A percentile compares a stretch with the other conserved stretches of the same genome.
Conservation (phyloP, 768 basidiomycete genomes). For the Lactarius tabidus region DNA sequence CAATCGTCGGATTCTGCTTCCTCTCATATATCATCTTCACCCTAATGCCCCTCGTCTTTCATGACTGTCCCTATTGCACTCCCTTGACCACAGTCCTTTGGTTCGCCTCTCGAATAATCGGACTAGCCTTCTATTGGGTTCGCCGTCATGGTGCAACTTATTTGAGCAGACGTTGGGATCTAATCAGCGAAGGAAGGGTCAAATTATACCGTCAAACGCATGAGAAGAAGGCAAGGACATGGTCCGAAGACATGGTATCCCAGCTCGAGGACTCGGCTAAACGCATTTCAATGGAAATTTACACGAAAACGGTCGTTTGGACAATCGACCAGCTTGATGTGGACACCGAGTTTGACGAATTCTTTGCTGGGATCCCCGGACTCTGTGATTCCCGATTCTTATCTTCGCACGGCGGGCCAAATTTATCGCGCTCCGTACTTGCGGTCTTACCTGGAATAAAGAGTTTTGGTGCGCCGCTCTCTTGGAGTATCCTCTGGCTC, state of each 20-base stretch:
- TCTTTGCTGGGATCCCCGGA: background rate
- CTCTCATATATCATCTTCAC: background rate
- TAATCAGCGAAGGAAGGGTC: background rate
- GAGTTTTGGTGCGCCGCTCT: background rate
- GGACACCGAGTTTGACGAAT: background rate
- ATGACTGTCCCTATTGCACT: constrained; percentile 1
- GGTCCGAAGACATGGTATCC: background rate
- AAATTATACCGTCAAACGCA: background rate
- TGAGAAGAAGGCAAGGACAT: background rate
- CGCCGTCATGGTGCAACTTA: background rate
- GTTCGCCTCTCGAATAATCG: background rate
- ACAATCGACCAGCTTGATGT: background rate
- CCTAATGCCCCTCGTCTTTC: background rate
- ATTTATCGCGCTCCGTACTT: background rate
- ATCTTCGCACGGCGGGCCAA: background rate
- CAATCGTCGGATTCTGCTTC: background rate
- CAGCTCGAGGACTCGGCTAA: background rate
- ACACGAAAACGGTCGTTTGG: background rate
- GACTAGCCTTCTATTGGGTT: background rate
- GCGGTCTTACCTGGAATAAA: background rate
- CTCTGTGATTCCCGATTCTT: background rate
- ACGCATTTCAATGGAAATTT: background rate
- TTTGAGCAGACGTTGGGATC: background rate
- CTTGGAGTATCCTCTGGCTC: background rate
- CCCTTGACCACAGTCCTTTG: background rate